These are phyloP conservation scores for Purshia tridentata DNA, from an alignment of 306 rosid genomes.

Conservation along the genomic window DNA sequence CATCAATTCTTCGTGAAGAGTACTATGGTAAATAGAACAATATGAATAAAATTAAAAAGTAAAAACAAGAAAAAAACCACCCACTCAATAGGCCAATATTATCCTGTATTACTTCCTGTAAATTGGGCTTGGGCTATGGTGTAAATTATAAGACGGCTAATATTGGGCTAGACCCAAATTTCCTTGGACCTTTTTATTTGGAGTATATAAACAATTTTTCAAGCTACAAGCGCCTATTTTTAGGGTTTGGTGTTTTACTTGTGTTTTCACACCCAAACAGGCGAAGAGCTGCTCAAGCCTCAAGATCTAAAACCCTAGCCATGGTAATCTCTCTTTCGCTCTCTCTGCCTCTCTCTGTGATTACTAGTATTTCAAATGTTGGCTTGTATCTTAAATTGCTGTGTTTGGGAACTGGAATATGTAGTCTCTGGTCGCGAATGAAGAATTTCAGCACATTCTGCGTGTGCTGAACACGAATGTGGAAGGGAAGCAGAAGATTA, in stretches of 20 bases:
- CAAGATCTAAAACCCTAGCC: slow-evolving; percentile 24
- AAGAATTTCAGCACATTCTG: slow-evolving; percentile 41
- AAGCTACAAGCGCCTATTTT: not conserved
- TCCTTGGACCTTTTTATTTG: not conserved
- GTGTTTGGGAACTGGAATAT: not conserved
- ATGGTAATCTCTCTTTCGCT: slow-evolving; percentile 11
- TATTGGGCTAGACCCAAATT: too few relatives aligned
- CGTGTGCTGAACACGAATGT: slow-evolving; percentile 37
- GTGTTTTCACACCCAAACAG: not conserved
- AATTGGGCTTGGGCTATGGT: not conserved
- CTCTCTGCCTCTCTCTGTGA: not conserved
- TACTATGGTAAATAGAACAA: too few relatives aligned
- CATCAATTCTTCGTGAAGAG: too few relatives aligned
- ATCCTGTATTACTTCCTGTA: too few relatives aligned
- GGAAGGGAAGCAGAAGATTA: slow-evolving; percentile 37
- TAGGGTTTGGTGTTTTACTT: slow-evolving; percentile 9
- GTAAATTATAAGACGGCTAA: not conserved
- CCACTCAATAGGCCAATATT: too few relatives aligned
- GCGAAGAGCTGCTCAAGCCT: slow-evolving; percentile 5
- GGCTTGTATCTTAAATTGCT: not conserved
- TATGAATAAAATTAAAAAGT: too few relatives aligned
- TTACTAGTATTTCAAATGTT: not conserved
- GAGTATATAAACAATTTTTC: not conserved
- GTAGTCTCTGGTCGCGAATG: slow-evolving; percentile 30
- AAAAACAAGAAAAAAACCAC: too few relatives aligned